Evolutionary conservation across 1,284 basidiomycete species (phyloP).

Genomic region (Sanghuangporus baumii): DNA sequence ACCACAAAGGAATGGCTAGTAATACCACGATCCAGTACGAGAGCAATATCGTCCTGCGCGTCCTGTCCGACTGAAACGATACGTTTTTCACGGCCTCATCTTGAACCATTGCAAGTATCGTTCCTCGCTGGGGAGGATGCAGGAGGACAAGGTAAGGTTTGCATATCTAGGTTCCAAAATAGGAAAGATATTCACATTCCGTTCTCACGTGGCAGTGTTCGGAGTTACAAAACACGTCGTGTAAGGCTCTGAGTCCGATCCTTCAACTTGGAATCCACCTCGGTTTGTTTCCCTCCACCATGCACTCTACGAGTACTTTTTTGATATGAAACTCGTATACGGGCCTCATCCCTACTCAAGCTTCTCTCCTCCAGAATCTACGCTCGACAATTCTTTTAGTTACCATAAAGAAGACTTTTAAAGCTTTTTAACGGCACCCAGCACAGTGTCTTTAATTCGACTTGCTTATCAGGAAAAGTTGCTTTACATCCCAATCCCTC

Average conservation of each 20-base stretch:
- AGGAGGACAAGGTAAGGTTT: not conserved
- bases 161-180: not conserved
- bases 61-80: slow-evolving; percentile 42
- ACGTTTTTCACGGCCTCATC: slow-evolving; percentile 26
- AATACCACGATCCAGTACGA: slow-evolving; percentile 76
- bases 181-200: not conserved
- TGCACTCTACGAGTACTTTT: not conserved
- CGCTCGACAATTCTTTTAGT: not conserved
- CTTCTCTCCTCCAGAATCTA: not conserved
- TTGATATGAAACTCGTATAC: not conserved
- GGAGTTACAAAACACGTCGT: not conserved
- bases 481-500: not conserved
- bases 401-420: not conserved
- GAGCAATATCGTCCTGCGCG: slow-evolving; percentile 53
- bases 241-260: not conserved
- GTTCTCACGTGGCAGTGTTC: not conserved
- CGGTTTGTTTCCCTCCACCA: slow-evolving; percentile 3
- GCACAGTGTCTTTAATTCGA: not conserved
- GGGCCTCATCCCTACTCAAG: no score
- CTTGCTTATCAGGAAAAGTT: not conserved
- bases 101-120: not conserved
- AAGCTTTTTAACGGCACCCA: not conserved
- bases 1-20: slow-evolving; percentile 81
- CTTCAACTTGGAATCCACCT: slow-evolving; percentile 1
- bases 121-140: not conserved